Evolutionary conservation across 495 filamentous ascomycete genomes (phyloP).

Genomic region (Tuber umbilicatum): DNA sequence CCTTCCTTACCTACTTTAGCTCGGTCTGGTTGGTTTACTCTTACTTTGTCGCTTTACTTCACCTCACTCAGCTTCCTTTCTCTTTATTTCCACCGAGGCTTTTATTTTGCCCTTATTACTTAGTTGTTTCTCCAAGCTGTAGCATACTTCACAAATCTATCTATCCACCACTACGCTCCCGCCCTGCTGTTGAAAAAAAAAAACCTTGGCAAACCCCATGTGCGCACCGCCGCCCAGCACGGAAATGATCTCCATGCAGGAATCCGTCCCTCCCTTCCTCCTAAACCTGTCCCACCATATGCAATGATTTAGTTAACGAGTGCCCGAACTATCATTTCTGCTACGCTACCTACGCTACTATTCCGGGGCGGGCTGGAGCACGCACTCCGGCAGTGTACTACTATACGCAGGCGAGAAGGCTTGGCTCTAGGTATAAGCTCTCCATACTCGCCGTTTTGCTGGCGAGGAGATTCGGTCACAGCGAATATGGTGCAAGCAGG

Average conservation of each 20-base stretch:
- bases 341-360: neutral
- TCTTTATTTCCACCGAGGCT: constrained; percentile 3
- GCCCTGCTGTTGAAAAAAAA: neutral
- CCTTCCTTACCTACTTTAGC: neutral
- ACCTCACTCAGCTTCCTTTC: neutral
- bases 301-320: neutral
- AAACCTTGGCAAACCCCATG: neutral
- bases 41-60: constrained; percentile 5
- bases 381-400: neutral
- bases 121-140: constrained; percentile 1
- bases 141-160: neutral
- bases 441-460: neutral
- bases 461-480: neutral
- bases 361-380: neutral
- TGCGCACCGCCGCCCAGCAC: neutral
- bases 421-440: neutral
- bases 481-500: neutral
- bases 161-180: neutral
- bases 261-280: neutral
- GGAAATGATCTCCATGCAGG: neutral
- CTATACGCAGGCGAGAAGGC: neutral
- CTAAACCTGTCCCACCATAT: neutral
- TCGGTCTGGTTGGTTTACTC: neutral
- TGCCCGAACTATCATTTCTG: neutral
- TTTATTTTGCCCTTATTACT: neutral